These are phyloP conservation scores for Lichtheimia corymbifera DNA, from an alignment of 371 early-diverging fungal genomes.

Conservation along the genomic window DNA sequence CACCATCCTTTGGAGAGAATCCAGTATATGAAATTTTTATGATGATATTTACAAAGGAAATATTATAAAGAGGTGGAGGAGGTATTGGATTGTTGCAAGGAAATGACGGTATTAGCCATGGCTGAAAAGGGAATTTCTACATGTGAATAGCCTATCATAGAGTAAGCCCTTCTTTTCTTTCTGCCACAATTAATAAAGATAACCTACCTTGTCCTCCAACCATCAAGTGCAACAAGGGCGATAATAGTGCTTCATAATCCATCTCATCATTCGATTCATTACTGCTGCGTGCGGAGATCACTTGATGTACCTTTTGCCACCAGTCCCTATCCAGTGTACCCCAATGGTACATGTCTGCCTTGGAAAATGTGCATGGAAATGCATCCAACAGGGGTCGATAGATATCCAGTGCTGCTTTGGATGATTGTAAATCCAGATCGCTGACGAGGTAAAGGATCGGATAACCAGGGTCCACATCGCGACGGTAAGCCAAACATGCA, in stretches of 20 bases:
- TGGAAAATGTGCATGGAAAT: constrained; percentile 34
- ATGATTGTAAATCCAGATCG: constrained; percentile 13
- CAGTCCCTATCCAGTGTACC: neutral
- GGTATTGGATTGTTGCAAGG: no score
- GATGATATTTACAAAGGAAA: no score
- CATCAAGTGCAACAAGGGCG: constrained; percentile 39
- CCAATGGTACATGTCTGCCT: constrained; percentile 13
- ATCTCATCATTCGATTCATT: constrained; percentile 12
- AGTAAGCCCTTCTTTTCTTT: neutral
- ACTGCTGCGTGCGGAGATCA: no score
- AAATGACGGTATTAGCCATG: no score
- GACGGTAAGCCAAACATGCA: neutral
- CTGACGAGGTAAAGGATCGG: neutral
- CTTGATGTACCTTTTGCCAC: neutral
- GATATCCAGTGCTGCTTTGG: constrained; percentile 18
- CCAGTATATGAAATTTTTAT: no score
- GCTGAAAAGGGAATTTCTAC: constrained; percentile 33
- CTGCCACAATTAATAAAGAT: neutral
- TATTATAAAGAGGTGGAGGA: no score
- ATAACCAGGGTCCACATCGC: constrained; percentile 4
- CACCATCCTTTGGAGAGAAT: no score
- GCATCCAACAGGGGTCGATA: constrained; percentile 6
- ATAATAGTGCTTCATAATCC: constrained; percentile 31
- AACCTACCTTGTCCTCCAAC: constrained; percentile 43
- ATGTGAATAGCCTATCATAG: constrained; percentile 37